These are phyloP conservation scores for Solanum lignicaule DNA, from an alignment of 257 asterid species.

Conservation along the genomic window DNA sequence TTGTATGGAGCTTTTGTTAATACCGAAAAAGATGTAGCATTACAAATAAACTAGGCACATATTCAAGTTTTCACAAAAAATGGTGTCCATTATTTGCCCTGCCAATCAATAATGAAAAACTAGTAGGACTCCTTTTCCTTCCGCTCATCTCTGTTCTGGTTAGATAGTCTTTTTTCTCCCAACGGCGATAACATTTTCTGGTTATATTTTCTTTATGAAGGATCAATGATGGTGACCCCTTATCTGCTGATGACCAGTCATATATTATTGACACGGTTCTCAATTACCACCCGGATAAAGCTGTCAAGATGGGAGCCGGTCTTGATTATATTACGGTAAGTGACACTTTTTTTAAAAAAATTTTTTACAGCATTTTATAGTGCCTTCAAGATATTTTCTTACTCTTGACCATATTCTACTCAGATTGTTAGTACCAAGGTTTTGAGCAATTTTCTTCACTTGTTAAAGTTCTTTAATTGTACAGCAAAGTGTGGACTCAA, in stretches of 20 bases:
- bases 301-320: constrained; percentile 71
- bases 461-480: not conserved
- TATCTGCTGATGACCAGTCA: constrained; percentile 72
- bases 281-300: constrained; percentile 79
- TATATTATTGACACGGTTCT: constrained; percentile 61
- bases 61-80: not conserved
- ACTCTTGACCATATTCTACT: not conserved
- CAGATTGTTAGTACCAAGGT: not conserved
- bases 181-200: not conserved
- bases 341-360: not conserved
- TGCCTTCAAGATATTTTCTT: not conserved
- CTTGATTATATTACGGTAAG: constrained; percentile 61
- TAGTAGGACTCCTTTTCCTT: not conserved
- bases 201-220: constrained; percentile 23
- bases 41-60: not conserved
- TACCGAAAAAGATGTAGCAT: not conserved
- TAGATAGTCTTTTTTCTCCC: not conserved
- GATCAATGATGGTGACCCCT: constrained; percentile 78
- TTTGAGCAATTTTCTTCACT: not conserved
- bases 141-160: not conserved
- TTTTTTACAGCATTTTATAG: not conserved
- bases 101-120: not conserved
- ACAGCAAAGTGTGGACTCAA: not conserved
- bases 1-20: not conserved
- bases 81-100: not conserved